These are phyloP conservation scores for Acacia crassicarpa DNA, from an alignment of 306 rosid genomes.

Conservation along the genomic window DNA sequence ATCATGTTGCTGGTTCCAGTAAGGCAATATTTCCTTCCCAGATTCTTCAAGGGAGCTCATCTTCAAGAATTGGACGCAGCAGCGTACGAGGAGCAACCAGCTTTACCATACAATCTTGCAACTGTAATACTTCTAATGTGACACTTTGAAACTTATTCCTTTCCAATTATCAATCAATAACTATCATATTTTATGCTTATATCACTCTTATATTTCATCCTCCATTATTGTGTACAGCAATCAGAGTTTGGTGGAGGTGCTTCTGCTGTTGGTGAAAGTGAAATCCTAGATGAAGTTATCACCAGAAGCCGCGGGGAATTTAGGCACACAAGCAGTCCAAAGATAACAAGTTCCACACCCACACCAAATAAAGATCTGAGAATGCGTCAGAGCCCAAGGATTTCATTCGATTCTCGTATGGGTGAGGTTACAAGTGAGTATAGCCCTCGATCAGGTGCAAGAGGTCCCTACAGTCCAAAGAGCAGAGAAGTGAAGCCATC, in stretches of 20 bases:
- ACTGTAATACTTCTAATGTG: constrained; percentile 49
- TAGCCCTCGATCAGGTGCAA: constrained; percentile 68
- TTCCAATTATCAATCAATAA: not conserved
- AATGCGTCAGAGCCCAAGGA: constrained; percentile 55
- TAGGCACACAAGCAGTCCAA: constrained; percentile 78
- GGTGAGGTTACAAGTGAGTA: constrained; percentile 53
- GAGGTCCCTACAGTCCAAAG: constrained; percentile 64
- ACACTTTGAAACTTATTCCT: not conserved
- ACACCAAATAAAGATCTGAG: constrained; percentile 57
- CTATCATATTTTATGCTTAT: not conserved
- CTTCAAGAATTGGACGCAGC: constrained; percentile 99
- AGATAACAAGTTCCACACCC: constrained; percentile 73
- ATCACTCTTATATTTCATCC: not conserved
- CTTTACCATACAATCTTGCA: constrained; percentile 74
- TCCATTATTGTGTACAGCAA: constrained; percentile 52
- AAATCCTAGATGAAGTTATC: constrained; percentile 79
- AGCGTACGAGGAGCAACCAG: constrained; percentile 85
- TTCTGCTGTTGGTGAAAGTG: constrained; percentile 63
- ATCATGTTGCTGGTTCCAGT: constrained; percentile 95
- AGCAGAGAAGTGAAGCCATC: constrained; percentile 51
- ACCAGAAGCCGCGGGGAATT: constrained; percentile 97
- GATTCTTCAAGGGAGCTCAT: constrained; percentile 85
- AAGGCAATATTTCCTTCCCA: constrained; percentile 87
- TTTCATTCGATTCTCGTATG: constrained; percentile 56
- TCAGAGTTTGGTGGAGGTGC: constrained; percentile 72